Percentiles rank a stretch among this genome's conserved stretches.
Conservation (phyloP, 805 yeast species). For the Brettanomyces anomalus region DNA sequence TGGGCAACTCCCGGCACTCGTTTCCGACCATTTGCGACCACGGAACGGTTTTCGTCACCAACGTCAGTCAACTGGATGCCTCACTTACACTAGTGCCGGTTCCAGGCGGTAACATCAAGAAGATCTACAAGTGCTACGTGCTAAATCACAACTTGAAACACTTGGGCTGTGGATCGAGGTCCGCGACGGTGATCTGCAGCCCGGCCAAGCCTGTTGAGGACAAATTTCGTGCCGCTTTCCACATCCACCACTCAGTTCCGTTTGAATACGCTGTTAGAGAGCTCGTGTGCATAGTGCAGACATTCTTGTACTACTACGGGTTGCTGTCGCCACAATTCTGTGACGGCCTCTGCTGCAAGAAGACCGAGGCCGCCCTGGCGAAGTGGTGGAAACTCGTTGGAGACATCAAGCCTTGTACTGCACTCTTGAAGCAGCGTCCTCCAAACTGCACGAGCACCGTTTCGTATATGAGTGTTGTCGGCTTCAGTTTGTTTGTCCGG, state of each 20-base stretch:
- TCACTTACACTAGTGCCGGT: conserved; percentile 63
- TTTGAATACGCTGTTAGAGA: conserved; percentile 63
- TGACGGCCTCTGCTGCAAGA: conserved; percentile 79
- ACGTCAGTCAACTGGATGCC: conserved; percentile 65
- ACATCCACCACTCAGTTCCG: conserved; percentile 45
- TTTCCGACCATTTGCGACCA: conserved; percentile 54
- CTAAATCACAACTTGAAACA: conserved; percentile 72
- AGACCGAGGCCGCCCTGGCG: conserved; percentile 61
- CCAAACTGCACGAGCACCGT: conserved; percentile 19
- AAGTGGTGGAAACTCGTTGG: conserved; percentile 67
- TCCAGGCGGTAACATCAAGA: conserved; percentile 44
- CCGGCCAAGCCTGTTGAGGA: conserved; percentile 75
- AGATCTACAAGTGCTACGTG: conserved; percentile 43
- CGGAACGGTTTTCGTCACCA: conserved; percentile 70
- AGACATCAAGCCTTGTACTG: conserved; percentile 25
- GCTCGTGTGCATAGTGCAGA: conserved; percentile 66
- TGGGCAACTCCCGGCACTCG: conserved; percentile 50
- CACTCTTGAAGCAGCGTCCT: conserved; percentile 14
- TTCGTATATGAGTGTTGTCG: conserved; percentile 72
- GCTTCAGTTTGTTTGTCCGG: conserved; percentile 62
- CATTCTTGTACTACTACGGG: conserved; percentile 68
- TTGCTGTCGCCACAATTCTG: conserved; percentile 58
- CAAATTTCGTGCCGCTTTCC: conserved; percentile 70
- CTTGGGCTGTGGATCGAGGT: conserved; percentile 77
- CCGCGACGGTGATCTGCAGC: conserved; percentile 59